Evolutionary conservation across 2,329 filamentous ascomycete genomes (phyloP).

Genomic region (Dothiorella sarmentorum): DNA sequence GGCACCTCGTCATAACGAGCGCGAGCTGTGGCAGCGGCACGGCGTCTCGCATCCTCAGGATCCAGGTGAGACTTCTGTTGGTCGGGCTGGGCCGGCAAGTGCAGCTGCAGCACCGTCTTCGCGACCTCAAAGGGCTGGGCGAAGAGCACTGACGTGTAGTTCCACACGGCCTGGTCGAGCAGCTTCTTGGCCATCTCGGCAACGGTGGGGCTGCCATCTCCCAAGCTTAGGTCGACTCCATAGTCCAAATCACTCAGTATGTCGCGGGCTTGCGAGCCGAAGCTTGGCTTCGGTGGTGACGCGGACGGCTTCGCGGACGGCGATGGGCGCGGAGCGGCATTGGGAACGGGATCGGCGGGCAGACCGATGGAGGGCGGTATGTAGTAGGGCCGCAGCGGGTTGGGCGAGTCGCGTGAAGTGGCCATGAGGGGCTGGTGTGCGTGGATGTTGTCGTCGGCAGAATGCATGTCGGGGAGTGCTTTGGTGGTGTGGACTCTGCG

Average conservation of each 20-base stretch:
- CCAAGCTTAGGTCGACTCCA: slow-evolving; percentile 74
- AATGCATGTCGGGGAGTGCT: slow-evolving; percentile 7
- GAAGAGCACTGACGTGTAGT: slow-evolving; percentile 84
- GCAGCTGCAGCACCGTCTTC: slow-evolving; percentile 85
- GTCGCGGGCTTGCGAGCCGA: slow-evolving; percentile 68
- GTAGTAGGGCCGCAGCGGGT: slow-evolving; percentile 69
- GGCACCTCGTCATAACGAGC: slow-evolving; percentile 34
- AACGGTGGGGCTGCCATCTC: slow-evolving; percentile 66
- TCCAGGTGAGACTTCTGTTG: slow-evolving; percentile 20
- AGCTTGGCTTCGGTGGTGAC: slow-evolving; percentile 45
- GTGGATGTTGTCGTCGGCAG: background rate
- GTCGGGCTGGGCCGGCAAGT: slow-evolving; percentile 42
- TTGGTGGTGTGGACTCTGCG: slow-evolving; percentile 10
- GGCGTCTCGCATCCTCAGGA: slow-evolving; percentile 24
- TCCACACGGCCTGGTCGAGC: slow-evolving; percentile 82
- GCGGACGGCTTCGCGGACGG: slow-evolving; percentile 33
- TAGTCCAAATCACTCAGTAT: slow-evolving; percentile 90
- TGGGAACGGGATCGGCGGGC: slow-evolving; percentile 44
- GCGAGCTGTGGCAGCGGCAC: slow-evolving; percentile 31
- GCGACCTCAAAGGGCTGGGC: slow-evolving; percentile 97
- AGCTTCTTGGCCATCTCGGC: slow-evolving; percentile 72
- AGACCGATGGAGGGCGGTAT: slow-evolving; percentile 66
- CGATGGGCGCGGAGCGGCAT: slow-evolving; percentile 26
- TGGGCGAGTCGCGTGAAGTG: slow-evolving; percentile 48
- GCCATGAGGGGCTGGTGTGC: slow-evolving; percentile 33